A percentile compares a stretch with the other conserved stretches of the same genome.
Evolutionary conservation across 179 eudicot species (phyloP).

Genomic region (Silene noctiflora): DNA sequence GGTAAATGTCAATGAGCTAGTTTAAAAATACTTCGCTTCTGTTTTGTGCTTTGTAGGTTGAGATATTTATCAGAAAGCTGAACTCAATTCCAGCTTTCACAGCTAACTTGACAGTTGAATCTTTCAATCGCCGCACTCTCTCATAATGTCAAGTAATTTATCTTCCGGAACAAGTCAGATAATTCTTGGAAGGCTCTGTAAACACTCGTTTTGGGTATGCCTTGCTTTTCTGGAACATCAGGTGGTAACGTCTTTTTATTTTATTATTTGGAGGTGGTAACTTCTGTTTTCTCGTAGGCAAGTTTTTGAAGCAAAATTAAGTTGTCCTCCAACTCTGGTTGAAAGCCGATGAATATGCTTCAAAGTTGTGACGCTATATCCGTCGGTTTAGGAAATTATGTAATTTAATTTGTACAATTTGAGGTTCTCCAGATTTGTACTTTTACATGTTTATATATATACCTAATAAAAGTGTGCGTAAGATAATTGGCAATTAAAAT

Average conservation of each 20-base stretch:
- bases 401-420: not conserved
- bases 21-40: not conserved
- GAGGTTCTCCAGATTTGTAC: not conserved
- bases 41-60: slow-evolving; percentile 49
- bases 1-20: not conserved
- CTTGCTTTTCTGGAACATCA: too few relatives aligned
- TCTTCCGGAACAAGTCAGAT: not conserved
- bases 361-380: not conserved
- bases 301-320: not conserved
- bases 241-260: too few relatives aligned
- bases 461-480: too few relatives aligned
- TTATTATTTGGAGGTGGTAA: too few relatives aligned
- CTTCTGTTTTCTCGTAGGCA: not conserved
- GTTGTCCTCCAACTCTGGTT: not conserved
- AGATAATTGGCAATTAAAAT: too few relatives aligned
- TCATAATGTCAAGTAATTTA: slow-evolving; percentile 34
- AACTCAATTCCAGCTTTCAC: slow-evolving; percentile 97
- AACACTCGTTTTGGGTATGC: not conserved
- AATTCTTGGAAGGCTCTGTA: not conserved
- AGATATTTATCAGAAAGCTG: slow-evolving; percentile 73
- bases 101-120: slow-evolving; percentile 89
- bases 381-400: not conserved
- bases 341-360: not conserved
- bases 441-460: not conserved
- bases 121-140: slow-evolving; percentile 89